These are phyloP conservation scores for Globisporangium parvum DNA, from an alignment of 352 stramenopile genomes.

Conservation along the genomic window DNA sequence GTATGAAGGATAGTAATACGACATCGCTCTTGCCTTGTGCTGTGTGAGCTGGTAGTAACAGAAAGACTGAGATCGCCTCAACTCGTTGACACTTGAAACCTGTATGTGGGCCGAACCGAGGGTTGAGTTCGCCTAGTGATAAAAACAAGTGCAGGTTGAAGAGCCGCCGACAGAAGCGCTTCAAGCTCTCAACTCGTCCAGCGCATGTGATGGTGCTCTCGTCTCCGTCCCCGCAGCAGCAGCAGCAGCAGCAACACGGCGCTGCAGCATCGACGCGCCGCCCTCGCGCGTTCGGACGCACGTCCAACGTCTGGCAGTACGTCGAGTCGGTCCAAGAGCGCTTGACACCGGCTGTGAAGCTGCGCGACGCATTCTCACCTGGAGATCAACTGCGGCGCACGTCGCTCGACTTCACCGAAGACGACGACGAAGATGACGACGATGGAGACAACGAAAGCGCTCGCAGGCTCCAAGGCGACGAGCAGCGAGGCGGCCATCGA, in stretches of 20 bases:
- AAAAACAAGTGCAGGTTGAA: too few relatives aligned
- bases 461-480: neutral
- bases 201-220: neutral
- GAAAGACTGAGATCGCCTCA: too few relatives aligned
- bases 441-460: neutral
- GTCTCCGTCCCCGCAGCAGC: neutral
- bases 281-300: constrained; percentile 51
- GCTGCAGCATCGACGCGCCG: constrained; percentile 7
- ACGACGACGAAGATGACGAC: constrained; percentile 4
- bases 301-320: constrained; percentile 73
- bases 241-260: neutral
- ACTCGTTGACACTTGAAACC: too few relatives aligned
- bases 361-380: neutral
- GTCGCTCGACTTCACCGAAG: constrained; percentile 10
- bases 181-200: neutral
- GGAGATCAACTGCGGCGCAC: constrained; percentile 4
- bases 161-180: too few relatives aligned
- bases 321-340: constrained; percentile 43
- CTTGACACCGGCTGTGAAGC: constrained; percentile 10
- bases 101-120: too few relatives aligned
- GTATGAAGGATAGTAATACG: too few relatives aligned
- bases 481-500: neutral
- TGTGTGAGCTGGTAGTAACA: too few relatives aligned
- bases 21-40: too few relatives aligned
- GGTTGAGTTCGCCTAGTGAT: too few relatives aligned